Evolutionary conservation across 2,329 filamentous ascomycete genomes (phyloP), one percentile per base, ranked within the genome.

Genomic region (Chrysoporthe puriensis): DNA sequence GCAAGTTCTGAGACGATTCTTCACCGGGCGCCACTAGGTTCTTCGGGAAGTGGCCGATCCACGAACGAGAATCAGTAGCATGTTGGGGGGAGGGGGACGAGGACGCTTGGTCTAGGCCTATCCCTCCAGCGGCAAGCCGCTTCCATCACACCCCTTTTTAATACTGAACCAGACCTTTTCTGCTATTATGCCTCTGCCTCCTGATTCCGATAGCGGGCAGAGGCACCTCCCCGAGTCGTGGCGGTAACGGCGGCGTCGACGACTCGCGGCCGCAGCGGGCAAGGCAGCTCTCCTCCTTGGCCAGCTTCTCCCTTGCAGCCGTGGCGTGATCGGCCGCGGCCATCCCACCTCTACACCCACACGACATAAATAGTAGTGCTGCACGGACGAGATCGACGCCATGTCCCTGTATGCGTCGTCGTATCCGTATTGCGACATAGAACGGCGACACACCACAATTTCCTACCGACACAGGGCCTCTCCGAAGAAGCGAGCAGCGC

Each of bases 11-110:
- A 26, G 26, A 26, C 26, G 26, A 14, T 32, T 2, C 9, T 16
- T 32, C 50, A 54, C 50, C 50, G 50, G 26, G 50, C 50, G 50
- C 21, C 21, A 54, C 50, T 54, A 21, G 50, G 50, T 54, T 32
- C 50, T 54, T 54, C 21, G 50, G 32, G 50, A 32, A 21, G 21
- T 54, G 50, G 32, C 26, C 50, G 32, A 32, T 6, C 13, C 50
- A 16, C 26, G 11, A 21, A 32, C 26, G 50, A 54, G 50, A 54
- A 21, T 21, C 16, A 14, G 32, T 14, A 32, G 50, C 50, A 54
- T 54, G 50, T 54, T 32, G 50, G 11, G 11, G 11, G 26, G 32
- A 54, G 50, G 11, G 11, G 11, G 50, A 54, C 8, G 21, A 54
- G 50, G 14, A 21, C 36, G 36, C 36, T 9, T 40, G 36, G 36